These are phyloP conservation scores for Narthecium ossifragum DNA, from an alignment of 106 monocot species.

Conservation along the genomic window DNA sequence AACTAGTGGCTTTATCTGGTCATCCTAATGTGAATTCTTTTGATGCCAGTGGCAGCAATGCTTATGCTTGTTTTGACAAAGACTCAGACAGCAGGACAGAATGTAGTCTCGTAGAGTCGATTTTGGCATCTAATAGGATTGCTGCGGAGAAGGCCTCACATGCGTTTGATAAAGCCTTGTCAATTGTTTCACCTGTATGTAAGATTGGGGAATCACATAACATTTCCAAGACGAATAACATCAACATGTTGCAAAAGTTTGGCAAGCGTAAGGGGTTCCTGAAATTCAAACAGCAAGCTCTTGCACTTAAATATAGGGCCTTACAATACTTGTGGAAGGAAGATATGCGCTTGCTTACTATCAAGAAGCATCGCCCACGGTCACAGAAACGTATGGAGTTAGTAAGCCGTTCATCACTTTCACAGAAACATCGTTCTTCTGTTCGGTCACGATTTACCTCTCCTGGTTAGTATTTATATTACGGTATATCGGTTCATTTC, in stretches of 20 bases:
- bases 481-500: background rate
- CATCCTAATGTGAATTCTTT: background rate
- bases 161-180: constrained; percentile 18
- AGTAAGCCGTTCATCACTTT: constrained; percentile 22
- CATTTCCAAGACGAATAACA: constrained; percentile 18
- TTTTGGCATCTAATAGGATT: constrained; percentile 41
- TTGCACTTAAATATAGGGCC: constrained; percentile 59
- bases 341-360: constrained; percentile 51
- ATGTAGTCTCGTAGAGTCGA: constrained; percentile 20
- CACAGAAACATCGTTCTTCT: constrained; percentile 45
- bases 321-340: constrained; percentile 74
- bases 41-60: background rate
- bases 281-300: constrained; percentile 64
- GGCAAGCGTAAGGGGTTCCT: constrained; percentile 21
- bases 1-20: background rate
- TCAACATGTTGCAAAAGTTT: constrained; percentile 36
- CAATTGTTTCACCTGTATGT: constrained; percentile 2
- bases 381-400: constrained; percentile 53
- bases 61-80: background rate
- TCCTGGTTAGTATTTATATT: constrained; percentile 38
- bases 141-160: constrained; percentile 30
- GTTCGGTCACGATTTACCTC: constrained; percentile 27
- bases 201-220: constrained; percentile 28
- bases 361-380: constrained; percentile 50
- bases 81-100: background rate